Evolutionary conservation across 2,329 filamentous ascomycete genomes (phyloP).

Genomic region (Pestalotiopsis sp.): DNA sequence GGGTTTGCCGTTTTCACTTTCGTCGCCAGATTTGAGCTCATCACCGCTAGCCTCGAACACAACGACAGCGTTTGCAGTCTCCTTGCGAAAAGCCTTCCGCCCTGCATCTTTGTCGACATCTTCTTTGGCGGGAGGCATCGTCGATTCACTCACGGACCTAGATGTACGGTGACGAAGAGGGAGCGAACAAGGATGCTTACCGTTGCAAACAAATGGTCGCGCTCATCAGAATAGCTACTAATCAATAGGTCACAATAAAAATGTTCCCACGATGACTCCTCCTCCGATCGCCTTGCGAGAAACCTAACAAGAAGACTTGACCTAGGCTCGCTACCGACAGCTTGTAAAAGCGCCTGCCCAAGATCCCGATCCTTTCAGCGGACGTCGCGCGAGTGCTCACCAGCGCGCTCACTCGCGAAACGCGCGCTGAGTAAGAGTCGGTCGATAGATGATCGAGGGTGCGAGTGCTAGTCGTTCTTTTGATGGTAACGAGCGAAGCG

Average conservation of each 20-base stretch:
- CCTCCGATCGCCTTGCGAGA: neutral
- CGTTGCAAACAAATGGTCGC: neutral
- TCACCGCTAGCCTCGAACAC: neutral
- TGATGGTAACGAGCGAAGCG: slow-evolving; percentile 4
- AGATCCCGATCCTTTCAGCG: slow-evolving; percentile 17
- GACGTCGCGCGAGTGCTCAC: slow-evolving; percentile 7
- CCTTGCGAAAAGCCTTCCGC: slow-evolving; percentile 7
- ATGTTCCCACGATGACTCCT: neutral
- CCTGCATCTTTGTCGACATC: neutral
- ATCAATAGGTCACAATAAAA: neutral
- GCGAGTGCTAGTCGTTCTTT: slow-evolving; percentile 14
- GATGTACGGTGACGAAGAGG: neutral
- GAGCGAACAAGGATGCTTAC: slow-evolving; percentile 1
- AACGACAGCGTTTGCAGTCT: slow-evolving; percentile 5
- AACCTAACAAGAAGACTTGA: slow-evolving; percentile 12
- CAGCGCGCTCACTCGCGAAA: slow-evolving; percentile 7
- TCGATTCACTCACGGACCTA: slow-evolving; percentile 7
- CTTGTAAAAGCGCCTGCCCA: slow-evolving; percentile 14
- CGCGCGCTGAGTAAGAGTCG: slow-evolving; percentile 11
- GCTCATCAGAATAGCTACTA: neutral
- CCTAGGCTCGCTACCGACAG: slow-evolving; percentile 14
- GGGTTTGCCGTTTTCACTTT: neutral
- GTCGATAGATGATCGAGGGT: slow-evolving; percentile 16
- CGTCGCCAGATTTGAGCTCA: neutral
- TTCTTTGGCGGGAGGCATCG: slow-evolving; percentile 9